Conservation (phyloP, 768 basidiomycete species). For the Coprinellus aureogranulatus region DNA sequence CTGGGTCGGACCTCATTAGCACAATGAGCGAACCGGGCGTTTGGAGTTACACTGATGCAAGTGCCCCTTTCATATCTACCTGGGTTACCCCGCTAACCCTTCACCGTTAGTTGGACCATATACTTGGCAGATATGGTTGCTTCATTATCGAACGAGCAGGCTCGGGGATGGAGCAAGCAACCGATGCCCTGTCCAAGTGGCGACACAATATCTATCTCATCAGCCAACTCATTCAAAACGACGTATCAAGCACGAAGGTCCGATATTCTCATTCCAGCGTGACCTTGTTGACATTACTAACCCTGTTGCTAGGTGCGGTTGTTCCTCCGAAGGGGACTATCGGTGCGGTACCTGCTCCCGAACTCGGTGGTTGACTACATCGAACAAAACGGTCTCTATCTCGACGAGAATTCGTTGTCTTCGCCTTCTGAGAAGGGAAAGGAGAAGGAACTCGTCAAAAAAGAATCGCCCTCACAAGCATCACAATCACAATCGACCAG, state of each 20-base stretch:
- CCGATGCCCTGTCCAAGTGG: slow-evolving; percentile 71
- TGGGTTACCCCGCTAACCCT: slow-evolving; percentile 6
- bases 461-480: slow-evolving; percentile 21
- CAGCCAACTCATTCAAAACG: slow-evolving; percentile 93
- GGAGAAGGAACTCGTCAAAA: slow-evolving; percentile 33
- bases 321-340: slow-evolving; percentile 76
- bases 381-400: slow-evolving; percentile 75
- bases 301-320: slow-evolving; percentile 47
- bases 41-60: slow-evolving; percentile 91
- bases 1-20: slow-evolving; percentile 96
- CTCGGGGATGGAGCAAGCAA: slow-evolving; percentile 84
- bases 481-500: slow-evolving; percentile 8
- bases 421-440: slow-evolving; percentile 33
- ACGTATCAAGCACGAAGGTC: slow-evolving; percentile 94
- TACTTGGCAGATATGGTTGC: slow-evolving; percentile 90
- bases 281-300: neutral
- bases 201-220: slow-evolving; percentile 87
- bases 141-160: slow-evolving; percentile 95
- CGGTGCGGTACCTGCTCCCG: slow-evolving; percentile 87
- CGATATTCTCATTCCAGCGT: neutral
- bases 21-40: slow-evolving; percentile 99
- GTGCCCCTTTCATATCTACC: slow-evolving; percentile 30
- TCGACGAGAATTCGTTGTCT: slow-evolving; percentile 48
- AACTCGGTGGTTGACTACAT: slow-evolving; percentile 93
- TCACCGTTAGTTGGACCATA: slow-evolving; percentile 78